Evolutionary conservation across 306 rosid species (phyloP), one percentile per base, ranked within the genome.

Genomic region (Cyclanthera cordifolia): DNA sequence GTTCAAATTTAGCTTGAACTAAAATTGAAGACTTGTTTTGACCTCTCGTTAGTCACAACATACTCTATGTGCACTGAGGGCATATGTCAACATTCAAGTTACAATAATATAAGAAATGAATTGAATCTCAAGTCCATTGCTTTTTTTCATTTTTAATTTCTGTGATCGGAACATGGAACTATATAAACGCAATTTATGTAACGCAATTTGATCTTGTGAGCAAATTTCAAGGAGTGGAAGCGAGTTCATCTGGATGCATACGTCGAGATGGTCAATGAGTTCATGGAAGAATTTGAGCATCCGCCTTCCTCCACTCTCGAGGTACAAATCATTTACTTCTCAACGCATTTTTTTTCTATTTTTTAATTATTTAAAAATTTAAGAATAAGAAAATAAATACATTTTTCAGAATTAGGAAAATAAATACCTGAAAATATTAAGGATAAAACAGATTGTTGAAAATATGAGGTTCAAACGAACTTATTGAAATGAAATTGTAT

Each of bases 171-270:
- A 60, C 25, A 34, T 39, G 16, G 68, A 17, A 60, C 15, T 10
- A 19, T 21, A 19, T 8, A 19, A 60, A 60, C 6, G 65, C 24
- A 16, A 30, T 30, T 23, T 23, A 8, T 30, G 3, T 28, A 28
- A 28, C 3, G 0, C 49, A 25, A 30, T 16, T 55, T 43, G 25
- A 6, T 72, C n/a, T 21, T 17, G 8, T 28, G n/a, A n/a, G 52
- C 25, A 65, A 20, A 66, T 66, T 4, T 11, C 37, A 51, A 93
- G 99, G 95, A 83, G 70, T 90, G 97, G 99, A 88, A 85, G 67
- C 80, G 41, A 77, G 70, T 13, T 53, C 86, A 86, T 73, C 51
- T 73, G 90, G 76, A 83, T 56, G 97, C 85, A 69, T 94, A 90
- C 64, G 43, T 88, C 73, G 79, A 83, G 87, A 88, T 90, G 95